Percentiles rank a stretch among this genome's conserved stretches.
Evolutionary conservation across 352 stramenopile genomes (phyloP).

Genomic region (Globisporangium viniferum): DNA sequence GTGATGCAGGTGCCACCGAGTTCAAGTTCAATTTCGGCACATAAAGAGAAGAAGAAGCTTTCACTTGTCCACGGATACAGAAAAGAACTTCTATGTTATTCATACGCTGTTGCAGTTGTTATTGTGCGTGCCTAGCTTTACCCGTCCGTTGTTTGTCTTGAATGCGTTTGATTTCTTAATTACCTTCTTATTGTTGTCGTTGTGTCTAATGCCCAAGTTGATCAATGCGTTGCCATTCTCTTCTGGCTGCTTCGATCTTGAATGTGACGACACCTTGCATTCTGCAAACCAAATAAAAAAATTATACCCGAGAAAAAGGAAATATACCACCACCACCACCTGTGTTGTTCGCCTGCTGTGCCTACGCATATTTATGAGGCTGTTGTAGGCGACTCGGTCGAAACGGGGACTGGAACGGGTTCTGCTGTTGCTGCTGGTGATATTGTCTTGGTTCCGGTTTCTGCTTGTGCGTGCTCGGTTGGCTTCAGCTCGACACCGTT

Average conservation of each 20-base stretch:
- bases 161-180: background rate
- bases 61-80: background rate
- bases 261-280: background rate
- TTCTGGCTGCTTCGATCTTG: background rate
- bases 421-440: background rate
- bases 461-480: background rate
- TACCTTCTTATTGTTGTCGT: background rate
- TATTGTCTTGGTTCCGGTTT: slow-evolving; percentile 5
- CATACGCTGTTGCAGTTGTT: too few species aligned
- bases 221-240: background rate
- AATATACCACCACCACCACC: background rate
- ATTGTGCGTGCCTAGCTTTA: background rate
- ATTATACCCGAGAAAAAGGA: background rate
- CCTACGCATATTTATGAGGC: slow-evolving; percentile 4
- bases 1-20: background rate
- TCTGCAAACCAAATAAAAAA: background rate
- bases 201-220: background rate
- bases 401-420: background rate
- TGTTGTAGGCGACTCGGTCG: slow-evolving; percentile 2
- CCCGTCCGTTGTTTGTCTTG: background rate
- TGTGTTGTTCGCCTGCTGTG: background rate
- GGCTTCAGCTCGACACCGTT: background rate
- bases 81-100: slow-evolving; percentile 1
- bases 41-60: background rate
- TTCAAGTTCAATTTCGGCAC: slow-evolving; percentile 17